Base-by-base conservation (phyloP, 2,329 filamentous ascomycete genomes). In the Nigrospora sphaerica region DNA sequence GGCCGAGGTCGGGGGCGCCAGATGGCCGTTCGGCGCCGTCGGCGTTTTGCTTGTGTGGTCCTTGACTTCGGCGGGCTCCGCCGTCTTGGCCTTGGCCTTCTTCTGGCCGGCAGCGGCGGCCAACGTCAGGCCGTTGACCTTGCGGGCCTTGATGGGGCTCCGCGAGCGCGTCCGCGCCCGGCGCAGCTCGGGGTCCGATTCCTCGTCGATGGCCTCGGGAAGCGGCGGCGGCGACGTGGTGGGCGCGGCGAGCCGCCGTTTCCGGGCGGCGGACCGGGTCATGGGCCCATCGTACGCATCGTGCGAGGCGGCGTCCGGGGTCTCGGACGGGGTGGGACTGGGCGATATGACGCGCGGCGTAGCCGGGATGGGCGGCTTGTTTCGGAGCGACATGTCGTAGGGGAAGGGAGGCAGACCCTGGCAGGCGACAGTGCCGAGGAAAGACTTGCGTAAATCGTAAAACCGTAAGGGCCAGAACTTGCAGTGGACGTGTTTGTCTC, bases 341-440 rank as follows among this genome's bases (percentile, higher is more conserved):
- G 91, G 90, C 12, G 89, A 95, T 56, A 93, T 95, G 56, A 96
- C 87, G 60, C 89, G 85, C 59, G 90, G 90, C 47, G 86, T 93
- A 47, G 78, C 78, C 47, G 91, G 90, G 48, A 93, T 73, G 55
- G 73, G 71, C 52, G 65, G 65, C 50, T 78, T 71, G 44, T 67
- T 64, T 48, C 70, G 72, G 49, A 72, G 62, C 46, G 78, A 73
- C 71, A 83, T 80, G 59, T 63, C 60, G 63, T 67, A 70, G 10
- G 70, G 66, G 50, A 85, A 85, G 35, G 78, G 76, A 40, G 82
- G 81, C 2, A 87, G 74, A 36, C 73, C 70, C 48, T 81, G 72
- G 41, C 68, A 67, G 54, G 67, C 65, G 57, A 85, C 70, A 56
- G 75, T 72, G 53, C 83, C 83, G 54, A 74, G 69, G 51, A 84